phyloP scores from a whole-genome alignment of 306 rosid genomes.

The Cajanus cajan region DNA sequence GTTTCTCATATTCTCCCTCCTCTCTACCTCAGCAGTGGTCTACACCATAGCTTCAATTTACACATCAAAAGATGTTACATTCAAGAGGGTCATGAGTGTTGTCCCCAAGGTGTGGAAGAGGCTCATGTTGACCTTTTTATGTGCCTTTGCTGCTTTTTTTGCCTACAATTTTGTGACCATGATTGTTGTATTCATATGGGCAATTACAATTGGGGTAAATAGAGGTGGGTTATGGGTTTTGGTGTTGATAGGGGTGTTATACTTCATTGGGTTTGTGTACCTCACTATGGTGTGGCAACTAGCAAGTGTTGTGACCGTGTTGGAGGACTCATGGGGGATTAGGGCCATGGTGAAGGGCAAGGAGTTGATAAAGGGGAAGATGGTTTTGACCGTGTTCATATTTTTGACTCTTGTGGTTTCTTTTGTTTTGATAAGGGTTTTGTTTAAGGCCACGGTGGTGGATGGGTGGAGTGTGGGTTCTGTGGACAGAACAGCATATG shows the following conservation, averaged over 20 bases:
- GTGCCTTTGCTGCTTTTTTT: constrained; percentile 35
- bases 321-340: constrained; percentile 58
- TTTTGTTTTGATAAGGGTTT: background rate
- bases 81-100: constrained; percentile 47
- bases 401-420: background rate
- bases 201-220: rapidly evolving
- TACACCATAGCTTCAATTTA: constrained; percentile 54
- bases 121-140: constrained; percentile 55
- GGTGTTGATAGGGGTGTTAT: background rate
- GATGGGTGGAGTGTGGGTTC: constrained; percentile 24
- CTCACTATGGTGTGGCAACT: constrained; percentile 61
- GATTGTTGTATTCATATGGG: background rate
- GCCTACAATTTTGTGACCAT: constrained; percentile 26
- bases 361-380: constrained; percentile 56
- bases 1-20: constrained; percentile 47
- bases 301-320: constrained; percentile 60
- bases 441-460: constrained; percentile 47
- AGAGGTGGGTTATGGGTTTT: background rate
- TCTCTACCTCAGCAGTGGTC: constrained; percentile 64
- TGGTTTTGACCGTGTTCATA: constrained; percentile 33
- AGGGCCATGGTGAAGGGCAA: constrained; percentile 64
- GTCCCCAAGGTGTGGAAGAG: constrained; percentile 68
- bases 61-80: constrained; percentile 43
- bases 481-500: constrained; percentile 28
- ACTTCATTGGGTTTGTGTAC: constrained; percentile 51